phyloP scores from a whole-genome alignment of 2,329 filamentous ascomycete species.

The Cercospora zeina region DNA sequence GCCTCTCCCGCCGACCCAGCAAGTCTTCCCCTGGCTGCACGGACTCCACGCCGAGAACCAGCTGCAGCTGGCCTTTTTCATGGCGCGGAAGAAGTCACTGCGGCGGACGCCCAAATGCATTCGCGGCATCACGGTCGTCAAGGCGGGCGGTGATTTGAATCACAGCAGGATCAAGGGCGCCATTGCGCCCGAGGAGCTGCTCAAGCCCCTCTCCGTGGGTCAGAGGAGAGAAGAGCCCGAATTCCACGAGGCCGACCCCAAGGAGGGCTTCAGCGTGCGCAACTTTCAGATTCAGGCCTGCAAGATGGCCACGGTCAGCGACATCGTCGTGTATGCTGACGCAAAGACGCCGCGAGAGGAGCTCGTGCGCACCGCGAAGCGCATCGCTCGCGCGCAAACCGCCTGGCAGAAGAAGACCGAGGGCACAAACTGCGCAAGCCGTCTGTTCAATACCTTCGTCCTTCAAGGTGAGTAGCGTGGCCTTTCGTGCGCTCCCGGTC shows the following conservation, averaged over 20 bases:
- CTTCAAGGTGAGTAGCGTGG: constrained; percentile 54
- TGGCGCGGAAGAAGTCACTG: constrained; percentile 69
- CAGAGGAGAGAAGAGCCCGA: constrained; percentile 48
- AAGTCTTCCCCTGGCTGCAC: constrained; percentile 95
- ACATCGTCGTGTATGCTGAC: constrained; percentile 89
- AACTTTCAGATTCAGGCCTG: constrained; percentile 96
- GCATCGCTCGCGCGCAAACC: constrained; percentile 72
- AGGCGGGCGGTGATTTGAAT: constrained; percentile 78
- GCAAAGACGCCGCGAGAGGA: constrained; percentile 62
- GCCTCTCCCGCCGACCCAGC: constrained; percentile 77
- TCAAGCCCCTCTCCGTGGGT: constrained; percentile 50
- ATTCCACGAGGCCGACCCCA: constrained; percentile 82
- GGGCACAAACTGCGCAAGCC: constrained; percentile 43
- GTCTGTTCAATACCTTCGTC: constrained; percentile 83
- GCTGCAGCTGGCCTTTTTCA: constrained; percentile 87
- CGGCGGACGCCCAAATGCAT: constrained; percentile 73
- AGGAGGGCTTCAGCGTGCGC: constrained; percentile 87
- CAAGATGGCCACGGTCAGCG: constrained; percentile 83
- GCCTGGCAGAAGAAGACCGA: constrained; percentile 69
- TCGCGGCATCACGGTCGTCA: constrained; percentile 80
- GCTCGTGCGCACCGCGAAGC: constrained; percentile 63
- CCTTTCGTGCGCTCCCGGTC: constrained; percentile 14
- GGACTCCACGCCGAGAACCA: constrained; percentile 86
- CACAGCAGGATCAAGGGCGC: constrained; percentile 81
- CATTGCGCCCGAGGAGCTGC: constrained; percentile 75